Base-by-base conservation (phyloP, 164 flowering plant genomes). In the Litsea cubeba region DNA sequence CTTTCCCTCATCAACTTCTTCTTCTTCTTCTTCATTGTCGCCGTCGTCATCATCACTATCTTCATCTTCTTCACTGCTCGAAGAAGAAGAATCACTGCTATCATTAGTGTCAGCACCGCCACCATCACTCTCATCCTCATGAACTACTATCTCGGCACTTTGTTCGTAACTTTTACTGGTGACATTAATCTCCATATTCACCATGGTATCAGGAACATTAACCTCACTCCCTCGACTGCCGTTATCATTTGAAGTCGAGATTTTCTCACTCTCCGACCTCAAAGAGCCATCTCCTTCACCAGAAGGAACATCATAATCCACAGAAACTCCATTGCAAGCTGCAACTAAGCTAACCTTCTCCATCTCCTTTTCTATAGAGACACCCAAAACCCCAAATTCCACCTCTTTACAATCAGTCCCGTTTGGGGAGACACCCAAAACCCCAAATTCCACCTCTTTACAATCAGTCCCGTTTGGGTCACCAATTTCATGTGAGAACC, bases 301-400 rank as follows among this genome's bases (percentile, higher is more conserved):
- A 22, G 49, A 40, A 40, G 11, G 46, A 40, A 40, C 10, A 40
- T 0, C 46, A 40, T 40, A 7, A 40, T 7, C 46, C 46, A 40
- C 46, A 40, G 46, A 40, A 5, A 0, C 46, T 5, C 46, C 46
- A 40, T 40, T 11, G 11, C 46, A 40, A 40, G 46, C 46, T 11
- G 0, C 85, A 67, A 75, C 76, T 82, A 92, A 80, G 81, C 87
- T 87, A 69, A 91, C 89, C 73, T 86, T 88, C 71, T 71, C 83
- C 83, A 90, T 66, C 46, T 72, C 83, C 71, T 84, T 79, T 68
- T 80, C 91, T 79, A 88, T 78, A 46, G 65, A 72, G 66, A 68
- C 76, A 35, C 83, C 63, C 68, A 76, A 32, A 20, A 14, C 17
- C 14, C 32, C 58, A 12, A n/a, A 17, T 67, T 12, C 70, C 32